Percentiles rank a stretch among this genome's conserved stretches.
Conservation (phyloP, 306 rosid species). For the Ormosia semicastrata region DNA sequence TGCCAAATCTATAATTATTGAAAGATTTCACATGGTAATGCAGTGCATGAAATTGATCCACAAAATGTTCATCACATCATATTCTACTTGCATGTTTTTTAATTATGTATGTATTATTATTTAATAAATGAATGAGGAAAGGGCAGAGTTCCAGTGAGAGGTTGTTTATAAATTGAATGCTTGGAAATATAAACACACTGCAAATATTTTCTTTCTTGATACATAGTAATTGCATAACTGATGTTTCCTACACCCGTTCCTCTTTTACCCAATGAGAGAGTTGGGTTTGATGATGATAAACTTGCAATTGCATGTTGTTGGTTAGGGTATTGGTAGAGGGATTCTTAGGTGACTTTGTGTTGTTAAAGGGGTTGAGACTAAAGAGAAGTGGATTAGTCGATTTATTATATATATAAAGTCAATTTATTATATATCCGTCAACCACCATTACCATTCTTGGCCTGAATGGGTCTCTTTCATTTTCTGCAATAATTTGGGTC, state of each 20-base stretch:
- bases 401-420: no score
- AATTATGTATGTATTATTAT: neutral
- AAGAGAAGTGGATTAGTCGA: no score
- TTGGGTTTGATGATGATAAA: no score
- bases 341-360: no score
- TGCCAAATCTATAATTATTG: neutral
- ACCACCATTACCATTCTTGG: no score
- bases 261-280: no score
- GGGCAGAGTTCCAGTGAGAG: neutral
- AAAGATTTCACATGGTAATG: neutral
- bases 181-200: neutral
- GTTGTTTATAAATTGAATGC: neutral
- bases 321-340: no score
- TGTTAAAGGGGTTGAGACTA: no score
- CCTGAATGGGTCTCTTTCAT: no score
- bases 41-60: neutral
- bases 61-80: neutral
- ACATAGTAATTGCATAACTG: neutral
- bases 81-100: neutral
- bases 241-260: neutral
- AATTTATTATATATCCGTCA: no score
- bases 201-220: neutral
- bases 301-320: no score
- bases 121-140: neutral
- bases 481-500: no score